Percentiles rank a stretch among this genome's conserved stretches.
Conservation (phyloP, 2,329 filamentous ascomycete species). For the Neospermospora avenae region DNA sequence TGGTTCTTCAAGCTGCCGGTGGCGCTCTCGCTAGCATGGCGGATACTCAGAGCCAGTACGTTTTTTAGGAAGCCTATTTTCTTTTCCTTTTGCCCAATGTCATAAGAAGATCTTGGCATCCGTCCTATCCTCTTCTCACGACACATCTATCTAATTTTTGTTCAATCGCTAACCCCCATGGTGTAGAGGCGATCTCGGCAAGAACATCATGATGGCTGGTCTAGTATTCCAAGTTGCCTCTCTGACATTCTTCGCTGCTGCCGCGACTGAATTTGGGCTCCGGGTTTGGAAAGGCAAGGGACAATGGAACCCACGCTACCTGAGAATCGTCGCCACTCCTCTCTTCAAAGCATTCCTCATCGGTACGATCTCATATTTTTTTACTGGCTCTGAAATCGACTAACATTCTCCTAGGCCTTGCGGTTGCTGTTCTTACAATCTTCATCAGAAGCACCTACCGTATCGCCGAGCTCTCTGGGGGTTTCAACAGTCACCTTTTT, state of each 20-base stretch:
- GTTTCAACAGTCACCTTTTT: slow-evolving; percentile 50
- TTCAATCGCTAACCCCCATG: no score
- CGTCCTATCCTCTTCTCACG: no score
- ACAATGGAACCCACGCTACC: slow-evolving; percentile 21
- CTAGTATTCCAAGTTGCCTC: slow-evolving; percentile 40
- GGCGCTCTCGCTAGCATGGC: slow-evolving; percentile 53
- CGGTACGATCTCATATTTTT: slow-evolving; percentile 30
- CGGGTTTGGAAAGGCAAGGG: slow-evolving; percentile 17
- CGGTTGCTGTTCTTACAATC: slow-evolving; percentile 51
- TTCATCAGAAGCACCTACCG: slow-evolving; percentile 57
- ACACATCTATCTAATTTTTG: no score
- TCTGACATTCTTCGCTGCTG: slow-evolving; percentile 31
- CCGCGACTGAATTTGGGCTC: slow-evolving; percentile 20
- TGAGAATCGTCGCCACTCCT: slow-evolving; percentile 16
- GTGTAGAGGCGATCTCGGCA: slow-evolving; percentile 27
- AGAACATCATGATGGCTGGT: slow-evolving; percentile 41
- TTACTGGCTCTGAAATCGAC: not conserved
- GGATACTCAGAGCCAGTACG: slow-evolving; percentile 17
- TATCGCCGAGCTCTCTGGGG: slow-evolving; percentile 54
- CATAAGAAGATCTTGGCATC: no score
- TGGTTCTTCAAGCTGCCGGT: slow-evolving; percentile 57
- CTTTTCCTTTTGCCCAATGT: no score
- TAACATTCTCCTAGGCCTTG: slow-evolving; percentile 31
- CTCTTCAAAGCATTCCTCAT: slow-evolving; percentile 47
- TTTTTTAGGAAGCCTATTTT: no score